Conservation (phyloP, 805 yeast genomes). For the Metschnikowia noctiluminum region DNA sequence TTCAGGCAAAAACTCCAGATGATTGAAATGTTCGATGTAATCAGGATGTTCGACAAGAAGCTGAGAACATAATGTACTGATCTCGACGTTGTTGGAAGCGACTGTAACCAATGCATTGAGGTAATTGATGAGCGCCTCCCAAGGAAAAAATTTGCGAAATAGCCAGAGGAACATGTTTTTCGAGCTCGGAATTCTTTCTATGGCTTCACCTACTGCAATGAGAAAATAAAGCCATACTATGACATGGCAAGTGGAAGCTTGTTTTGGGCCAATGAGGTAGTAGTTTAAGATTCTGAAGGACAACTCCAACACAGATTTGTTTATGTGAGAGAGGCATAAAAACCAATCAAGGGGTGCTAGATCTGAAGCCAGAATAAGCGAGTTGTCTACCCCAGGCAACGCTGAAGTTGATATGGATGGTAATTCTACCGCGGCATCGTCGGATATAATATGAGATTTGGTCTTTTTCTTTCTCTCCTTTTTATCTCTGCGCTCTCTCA, state of each 20-base stretch:
- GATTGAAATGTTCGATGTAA: slow-evolving; percentile 48
- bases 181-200: slow-evolving; percentile 43
- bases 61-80: slow-evolving; percentile 23
- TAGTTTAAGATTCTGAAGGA: slow-evolving; percentile 65
- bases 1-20: slow-evolving; percentile 65
- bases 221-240: slow-evolving; percentile 76
- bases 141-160: slow-evolving; percentile 59
- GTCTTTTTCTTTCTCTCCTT: slow-evolving; percentile 61
- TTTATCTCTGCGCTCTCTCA: slow-evolving; percentile 67
- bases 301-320: slow-evolving; percentile 63
- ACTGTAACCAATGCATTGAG: slow-evolving; percentile 53
- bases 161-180: slow-evolving; percentile 48
- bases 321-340: slow-evolving; percentile 50
- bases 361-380: slow-evolving; percentile 32
- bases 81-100: slow-evolving; percentile 23
- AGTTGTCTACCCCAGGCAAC: slow-evolving; percentile 27
- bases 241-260: slow-evolving; percentile 68
- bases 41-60: slow-evolving; percentile 28
- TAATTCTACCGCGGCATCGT: slow-evolving; percentile 17
- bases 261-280: slow-evolving; percentile 67
- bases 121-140: slow-evolving; percentile 63
- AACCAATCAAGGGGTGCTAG: slow-evolving; percentile 50
- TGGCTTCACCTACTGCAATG: slow-evolving; percentile 57
- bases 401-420: background rate
- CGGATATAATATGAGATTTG: slow-evolving; percentile 16